These are phyloP conservation scores for Sporothrix protearum DNA, from an alignment of 2,329 filamentous ascomycete genomes.

Conservation along the genomic window DNA sequence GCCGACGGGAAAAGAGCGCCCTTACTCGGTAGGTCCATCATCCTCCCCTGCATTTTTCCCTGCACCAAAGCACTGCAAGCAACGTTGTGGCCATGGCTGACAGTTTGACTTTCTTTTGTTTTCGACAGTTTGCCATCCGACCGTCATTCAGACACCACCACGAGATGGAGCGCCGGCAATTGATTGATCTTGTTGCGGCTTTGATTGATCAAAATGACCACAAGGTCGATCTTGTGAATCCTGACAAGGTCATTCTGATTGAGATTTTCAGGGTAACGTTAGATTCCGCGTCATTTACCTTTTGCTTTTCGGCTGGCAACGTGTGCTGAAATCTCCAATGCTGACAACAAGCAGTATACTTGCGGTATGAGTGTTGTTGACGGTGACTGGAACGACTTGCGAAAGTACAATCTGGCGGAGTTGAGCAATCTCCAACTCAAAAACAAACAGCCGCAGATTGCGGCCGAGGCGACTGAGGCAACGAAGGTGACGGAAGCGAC, in stretches of 20 bases:
- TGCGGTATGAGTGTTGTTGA: constrained; percentile 78
- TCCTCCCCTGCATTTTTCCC: neutral
- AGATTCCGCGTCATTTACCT: neutral
- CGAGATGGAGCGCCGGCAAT: constrained; percentile 60
- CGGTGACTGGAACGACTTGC: constrained; percentile 68
- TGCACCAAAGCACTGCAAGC: neutral
- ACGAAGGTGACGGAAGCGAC: neutral
- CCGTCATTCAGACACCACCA: constrained; percentile 72
- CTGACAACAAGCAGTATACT: constrained; percentile 44
- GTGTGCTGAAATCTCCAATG: neutral
- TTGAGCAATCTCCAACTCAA: constrained; percentile 52
- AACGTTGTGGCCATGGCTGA: neutral
- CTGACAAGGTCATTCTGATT: constrained; percentile 74
- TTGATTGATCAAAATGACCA: constrained; percentile 60
- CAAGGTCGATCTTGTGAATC: constrained; percentile 72
- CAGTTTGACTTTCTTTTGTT: neutral
- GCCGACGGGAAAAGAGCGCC: constrained; percentile 24
- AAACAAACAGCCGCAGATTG: neutral
- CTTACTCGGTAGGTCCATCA: constrained; percentile 43
- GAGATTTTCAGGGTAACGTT: constrained; percentile 70
- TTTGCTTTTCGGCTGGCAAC: neutral
- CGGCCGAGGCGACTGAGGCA: neutral
- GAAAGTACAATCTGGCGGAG: constrained; percentile 74
- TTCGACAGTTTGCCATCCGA: constrained; percentile 72
- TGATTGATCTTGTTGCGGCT: constrained; percentile 69